Evolutionary conservation across 176 grass and related monocot species (phyloP).

Genomic region (Secale cereale): DNA sequence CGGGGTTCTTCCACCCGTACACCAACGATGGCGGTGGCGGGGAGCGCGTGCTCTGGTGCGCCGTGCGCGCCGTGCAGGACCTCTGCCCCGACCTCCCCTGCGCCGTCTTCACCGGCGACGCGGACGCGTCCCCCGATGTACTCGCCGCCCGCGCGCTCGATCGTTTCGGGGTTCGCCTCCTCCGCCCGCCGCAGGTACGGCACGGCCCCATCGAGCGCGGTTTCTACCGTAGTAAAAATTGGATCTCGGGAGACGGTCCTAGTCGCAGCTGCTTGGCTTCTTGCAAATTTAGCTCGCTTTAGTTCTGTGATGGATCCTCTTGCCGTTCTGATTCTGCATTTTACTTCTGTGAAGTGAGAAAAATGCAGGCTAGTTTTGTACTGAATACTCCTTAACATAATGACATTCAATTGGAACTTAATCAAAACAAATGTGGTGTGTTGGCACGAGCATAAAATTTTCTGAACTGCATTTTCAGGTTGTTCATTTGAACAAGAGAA

Average conservation of each 20-base stretch:
- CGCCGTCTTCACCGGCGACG: conserved; percentile 72
- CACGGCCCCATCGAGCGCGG: neutral
- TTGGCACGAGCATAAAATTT: neutral
- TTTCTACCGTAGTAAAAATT: neutral
- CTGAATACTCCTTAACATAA: neutral
- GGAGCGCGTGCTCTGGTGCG: conserved; percentile 94
- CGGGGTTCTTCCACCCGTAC: conserved; percentile 90
- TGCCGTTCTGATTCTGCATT: neutral
- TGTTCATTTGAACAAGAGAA: conserved; percentile 77
- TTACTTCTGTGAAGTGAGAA: neutral
- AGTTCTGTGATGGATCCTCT: neutral
- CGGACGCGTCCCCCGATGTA: conserved; percentile 58
- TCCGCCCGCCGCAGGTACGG: conserved; percentile 60
- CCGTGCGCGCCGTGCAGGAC: conserved; percentile 75
- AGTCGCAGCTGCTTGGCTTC: neutral
- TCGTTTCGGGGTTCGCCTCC: conserved; percentile 69
- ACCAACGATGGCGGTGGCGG: conserved; percentile 93
- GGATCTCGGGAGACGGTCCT: conserved; percentile 9
- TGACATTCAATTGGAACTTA: neutral
- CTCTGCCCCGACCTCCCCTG: conserved; percentile 62
- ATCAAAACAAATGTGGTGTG: neutral
- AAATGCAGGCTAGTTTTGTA: neutral
- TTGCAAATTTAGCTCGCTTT: neutral
- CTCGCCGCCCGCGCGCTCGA: conserved; percentile 57
- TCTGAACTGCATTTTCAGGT: conserved; percentile 53